These are phyloP conservation scores for Lojkania enalia DNA, from an alignment of 2,329 filamentous ascomycete genomes.

Conservation along the genomic window DNA sequence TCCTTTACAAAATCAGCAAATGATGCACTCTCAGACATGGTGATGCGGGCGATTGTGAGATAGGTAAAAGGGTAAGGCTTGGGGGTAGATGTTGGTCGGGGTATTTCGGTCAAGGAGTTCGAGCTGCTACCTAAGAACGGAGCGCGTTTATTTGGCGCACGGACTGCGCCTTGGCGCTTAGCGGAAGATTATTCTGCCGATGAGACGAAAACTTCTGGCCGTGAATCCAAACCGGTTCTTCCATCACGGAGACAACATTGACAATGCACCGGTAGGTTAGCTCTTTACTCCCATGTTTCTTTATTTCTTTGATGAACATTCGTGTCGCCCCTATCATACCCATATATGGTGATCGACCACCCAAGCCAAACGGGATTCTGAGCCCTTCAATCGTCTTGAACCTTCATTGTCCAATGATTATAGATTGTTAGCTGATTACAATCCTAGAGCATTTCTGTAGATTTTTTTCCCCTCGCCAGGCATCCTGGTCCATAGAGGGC, in stretches of 20 bases:
- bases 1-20: conserved; percentile 41
- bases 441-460: too few species aligned
- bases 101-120: not conserved
- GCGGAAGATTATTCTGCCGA: conserved; percentile 23
- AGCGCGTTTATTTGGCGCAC: conserved; percentile 3
- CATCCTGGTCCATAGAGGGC: too few species aligned
- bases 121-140: conserved; percentile 5
- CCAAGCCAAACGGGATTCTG: conserved; percentile 47
- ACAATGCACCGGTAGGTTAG: too few species aligned
- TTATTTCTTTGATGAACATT: conserved; percentile 38
- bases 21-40: conserved; percentile 28
- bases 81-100: not conserved
- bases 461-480: too few species aligned
- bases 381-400: conserved; percentile 20
- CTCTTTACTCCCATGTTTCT: conserved; percentile 6
- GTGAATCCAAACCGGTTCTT: not conserved
- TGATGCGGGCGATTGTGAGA: too few species aligned
- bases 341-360: conserved; percentile 45
- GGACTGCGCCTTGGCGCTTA: not conserved
- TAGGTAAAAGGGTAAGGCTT: not conserved
- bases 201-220: conserved; percentile 25
- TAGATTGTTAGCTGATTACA: too few species aligned
- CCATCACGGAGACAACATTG: not conserved
- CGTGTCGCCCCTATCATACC: conserved; percentile 48
- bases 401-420: too few species aligned